phyloP scores from a whole-genome alignment of 176 grass and related monocot genomes.

The Zoysia pacifica region DNA sequence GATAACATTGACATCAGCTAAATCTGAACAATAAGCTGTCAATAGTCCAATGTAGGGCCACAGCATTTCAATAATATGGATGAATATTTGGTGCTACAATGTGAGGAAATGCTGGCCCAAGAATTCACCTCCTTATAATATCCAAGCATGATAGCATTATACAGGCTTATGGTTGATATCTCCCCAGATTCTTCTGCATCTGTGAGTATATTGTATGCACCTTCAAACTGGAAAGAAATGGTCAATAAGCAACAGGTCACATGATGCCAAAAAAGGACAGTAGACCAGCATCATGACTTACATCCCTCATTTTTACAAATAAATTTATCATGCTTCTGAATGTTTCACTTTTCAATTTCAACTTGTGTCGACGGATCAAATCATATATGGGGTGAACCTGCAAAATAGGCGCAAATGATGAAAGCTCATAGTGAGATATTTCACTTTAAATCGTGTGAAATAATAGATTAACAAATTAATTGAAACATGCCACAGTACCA shows the following conservation, averaged over 20 bases:
- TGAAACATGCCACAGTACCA: constrained; percentile 2
- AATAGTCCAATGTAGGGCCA: constrained; percentile 22
- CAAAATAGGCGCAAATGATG: constrained; percentile 38
- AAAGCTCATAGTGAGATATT: constrained; percentile 2
- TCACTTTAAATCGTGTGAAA: constrained; percentile 41
- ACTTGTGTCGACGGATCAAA: constrained; percentile 65
- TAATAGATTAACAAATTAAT: constrained; percentile 27
- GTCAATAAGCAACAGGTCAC: constrained; percentile 43
- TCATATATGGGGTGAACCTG: constrained; percentile 76
- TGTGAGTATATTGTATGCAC: constrained; percentile 73
- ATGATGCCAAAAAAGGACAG: constrained; percentile 32
- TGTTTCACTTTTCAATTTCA: constrained; percentile 67
- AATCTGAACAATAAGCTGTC: constrained; percentile 41
- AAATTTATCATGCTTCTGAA: constrained; percentile 81
- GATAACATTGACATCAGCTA: constrained; percentile 9
- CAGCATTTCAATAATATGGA: constrained; percentile 21
- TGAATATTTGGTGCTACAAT: constrained; percentile 9
- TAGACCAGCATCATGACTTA: constrained; percentile 55
- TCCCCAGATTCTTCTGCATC: constrained; percentile 62
- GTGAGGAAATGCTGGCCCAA: constrained; percentile 19
- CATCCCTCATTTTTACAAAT: constrained; percentile 83
- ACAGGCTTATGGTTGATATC: constrained; percentile 71
- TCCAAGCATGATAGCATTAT: constrained; percentile 82
- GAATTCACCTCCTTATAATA: constrained; percentile 83
- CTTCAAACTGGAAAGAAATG: constrained; percentile 66